Percentiles rank a stretch among this genome's conserved stretches.
Evolutionary conservation across 2,329 filamentous ascomycete species (phyloP).

Genomic region (Hypoxylon sp.): DNA sequence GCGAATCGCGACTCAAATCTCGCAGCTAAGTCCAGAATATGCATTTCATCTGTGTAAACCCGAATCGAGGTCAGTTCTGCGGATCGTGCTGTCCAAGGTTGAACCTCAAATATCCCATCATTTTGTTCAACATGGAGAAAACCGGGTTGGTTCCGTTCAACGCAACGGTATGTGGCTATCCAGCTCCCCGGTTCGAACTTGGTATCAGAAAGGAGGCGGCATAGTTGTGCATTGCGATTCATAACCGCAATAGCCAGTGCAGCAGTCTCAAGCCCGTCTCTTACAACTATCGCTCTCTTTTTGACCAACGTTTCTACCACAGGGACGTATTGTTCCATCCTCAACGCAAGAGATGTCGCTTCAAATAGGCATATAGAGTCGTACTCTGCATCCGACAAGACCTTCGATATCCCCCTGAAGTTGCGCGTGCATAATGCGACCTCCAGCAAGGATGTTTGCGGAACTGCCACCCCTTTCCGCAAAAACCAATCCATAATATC

Average conservation of each 20-base stretch:
- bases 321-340: neutral
- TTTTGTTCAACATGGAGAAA: neutral
- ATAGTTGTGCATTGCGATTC: neutral
- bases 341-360: neutral
- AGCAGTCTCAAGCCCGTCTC: neutral
- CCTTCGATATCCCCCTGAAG: neutral
- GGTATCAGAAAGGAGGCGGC: neutral
- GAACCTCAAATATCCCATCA: neutral
- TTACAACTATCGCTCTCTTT: neutral
- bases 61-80: neutral
- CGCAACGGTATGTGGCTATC: neutral
- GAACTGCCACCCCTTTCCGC: neutral
- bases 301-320: neutral
- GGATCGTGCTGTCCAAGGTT: neutral
- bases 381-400: neutral
- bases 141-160: neutral
- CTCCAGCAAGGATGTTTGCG: neutral
- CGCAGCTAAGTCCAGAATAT: neutral
- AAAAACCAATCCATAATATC: neutral
- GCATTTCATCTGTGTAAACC: neutral
- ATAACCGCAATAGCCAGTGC: conserved; percentile 3
- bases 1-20: neutral
- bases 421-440: neutral
- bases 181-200: neutral
- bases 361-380: neutral